Base-by-base conservation (phyloP, 179 eudicot genomes). In the Beta corolliflora region DNA sequence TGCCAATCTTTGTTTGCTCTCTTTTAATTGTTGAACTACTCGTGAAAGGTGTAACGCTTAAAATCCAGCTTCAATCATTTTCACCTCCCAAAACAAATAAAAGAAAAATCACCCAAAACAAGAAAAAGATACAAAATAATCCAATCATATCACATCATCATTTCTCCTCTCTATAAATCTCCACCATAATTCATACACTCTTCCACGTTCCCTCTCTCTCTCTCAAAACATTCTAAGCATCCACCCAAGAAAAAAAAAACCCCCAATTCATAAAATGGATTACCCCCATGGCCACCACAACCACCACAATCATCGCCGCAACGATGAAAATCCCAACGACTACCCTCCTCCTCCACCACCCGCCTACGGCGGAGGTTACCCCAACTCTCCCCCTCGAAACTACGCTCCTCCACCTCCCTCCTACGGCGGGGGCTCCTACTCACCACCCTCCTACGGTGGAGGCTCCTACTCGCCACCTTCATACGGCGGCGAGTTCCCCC, bases 221-320 rank as follows among this genome's bases (percentile, higher is more conserved):
- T 36, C 41, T 36, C 41, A 36, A 48, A 48, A 48, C 52, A 48
- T 48, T 48, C 9, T 3, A 9, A 48, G 1, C 52, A 48, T 9
- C n/a, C n/a, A 15, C 63, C 63, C 6, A 14, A 2, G 1, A 65
- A 25, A 10, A 65, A 65, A 65, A 29, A 65, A 65, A 64, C 9
- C 11, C 41, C 15, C 15, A 3, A 29, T 10, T 11, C 50, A 9
- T 0, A 10, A 71, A 48, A 86, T 86, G 88, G 86, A 80, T 0
- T 80, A 15, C 74, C 81, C 85, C 9, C 77, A 14, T 48, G 81
- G 79, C 67, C 83, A 79, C 78, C 80, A 58, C 61, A 83, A 79
- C 88, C 79, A 75, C 56, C 88, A 77, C 75, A 82, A 79, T 23
- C 69, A 66, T 83, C 76, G 75, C 61, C 68, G 80, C 7, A 36